Evolutionary conservation across 306 rosid species (phyloP).

Genomic region (Lathyrus aphaca): DNA sequence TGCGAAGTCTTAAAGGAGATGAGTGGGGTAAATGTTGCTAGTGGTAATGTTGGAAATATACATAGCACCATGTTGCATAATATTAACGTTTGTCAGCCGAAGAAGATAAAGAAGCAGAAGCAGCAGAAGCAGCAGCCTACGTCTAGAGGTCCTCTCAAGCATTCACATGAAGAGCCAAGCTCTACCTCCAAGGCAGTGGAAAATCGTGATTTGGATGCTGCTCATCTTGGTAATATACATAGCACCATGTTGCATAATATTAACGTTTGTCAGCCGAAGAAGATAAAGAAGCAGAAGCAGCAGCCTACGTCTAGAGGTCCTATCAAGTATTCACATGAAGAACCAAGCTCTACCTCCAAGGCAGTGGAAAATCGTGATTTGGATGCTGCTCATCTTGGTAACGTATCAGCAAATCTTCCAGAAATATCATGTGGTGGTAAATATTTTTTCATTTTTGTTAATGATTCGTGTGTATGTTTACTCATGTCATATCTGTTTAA

Average conservation of each 20-base stretch:
- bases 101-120: not conserved
- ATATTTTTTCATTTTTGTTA: not conserved
- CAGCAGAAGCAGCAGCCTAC: not conserved
- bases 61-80: slow-evolving; percentile 31
- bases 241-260: slow-evolving; percentile 30
- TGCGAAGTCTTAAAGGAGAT: slow-evolving; percentile 17
- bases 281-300: not conserved
- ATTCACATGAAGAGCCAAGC: not conserved
- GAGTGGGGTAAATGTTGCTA: slow-evolving; percentile 24
- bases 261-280: no score
- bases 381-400: not conserved
- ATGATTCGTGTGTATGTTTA: not conserved
- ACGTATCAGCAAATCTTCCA: not conserved
- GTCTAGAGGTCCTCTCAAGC: not conserved
- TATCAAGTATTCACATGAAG: not conserved
- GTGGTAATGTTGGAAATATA: not conserved
- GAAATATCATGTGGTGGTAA: not conserved
- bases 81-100: not conserved
- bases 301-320: not conserved
- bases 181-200: not conserved
- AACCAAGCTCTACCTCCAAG: not conserved
- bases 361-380: not conserved
- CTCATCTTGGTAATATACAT: not conserved
- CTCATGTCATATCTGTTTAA: not conserved
- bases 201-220: not conserved